Percentiles rank a stretch among this genome's conserved stretches.
phyloP scores from a whole-genome alignment of 1,284 basidiomycete species.

The Sporisorium reilianum region DNA sequence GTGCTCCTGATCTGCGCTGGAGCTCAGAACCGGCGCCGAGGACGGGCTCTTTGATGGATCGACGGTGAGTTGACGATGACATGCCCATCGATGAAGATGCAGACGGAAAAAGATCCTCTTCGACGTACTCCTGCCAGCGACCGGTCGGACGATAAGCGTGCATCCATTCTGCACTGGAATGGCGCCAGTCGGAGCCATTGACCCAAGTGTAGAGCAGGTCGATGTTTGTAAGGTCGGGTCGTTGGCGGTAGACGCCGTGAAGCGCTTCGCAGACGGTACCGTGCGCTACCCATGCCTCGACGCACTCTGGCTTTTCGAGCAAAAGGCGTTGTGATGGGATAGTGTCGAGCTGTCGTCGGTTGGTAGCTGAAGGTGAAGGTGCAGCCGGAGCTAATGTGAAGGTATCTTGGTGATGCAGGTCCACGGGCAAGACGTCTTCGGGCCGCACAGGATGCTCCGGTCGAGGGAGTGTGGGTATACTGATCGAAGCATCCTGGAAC shows the following conservation, averaged over 20 bases:
- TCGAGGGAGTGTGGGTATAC: conserved; percentile 23
- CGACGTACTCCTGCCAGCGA: conserved; percentile 43
- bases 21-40: not conserved
- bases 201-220: conserved; percentile 52
- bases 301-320: conserved; percentile 22
- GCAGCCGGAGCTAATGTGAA: not conserved
- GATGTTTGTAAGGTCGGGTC: conserved; percentile 22
- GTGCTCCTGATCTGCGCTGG: conserved; percentile 12
- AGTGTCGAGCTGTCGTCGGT: conserved; percentile 25
- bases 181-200: conserved; percentile 53
- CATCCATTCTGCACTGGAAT: conserved; percentile 37
- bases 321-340: conserved; percentile 29
- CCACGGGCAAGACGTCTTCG: conserved; percentile 28
- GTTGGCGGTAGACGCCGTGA: conserved; percentile 15
- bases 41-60: not conserved
- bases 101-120: conserved; percentile 38
- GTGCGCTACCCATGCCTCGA: conserved; percentile 35
- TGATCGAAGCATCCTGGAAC: conserved; percentile 25
- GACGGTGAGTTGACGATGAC: not conserved
- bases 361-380: conserved; percentile 15
- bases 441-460: conserved; percentile 14
- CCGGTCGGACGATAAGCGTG: conserved; percentile 33
- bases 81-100: not conserved
- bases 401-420: conserved; percentile 30
- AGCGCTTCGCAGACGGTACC: conserved; percentile 32